Conservation (phyloP, 495 filamentous ascomycete genomes). For the Neurospora cerealis region DNA sequence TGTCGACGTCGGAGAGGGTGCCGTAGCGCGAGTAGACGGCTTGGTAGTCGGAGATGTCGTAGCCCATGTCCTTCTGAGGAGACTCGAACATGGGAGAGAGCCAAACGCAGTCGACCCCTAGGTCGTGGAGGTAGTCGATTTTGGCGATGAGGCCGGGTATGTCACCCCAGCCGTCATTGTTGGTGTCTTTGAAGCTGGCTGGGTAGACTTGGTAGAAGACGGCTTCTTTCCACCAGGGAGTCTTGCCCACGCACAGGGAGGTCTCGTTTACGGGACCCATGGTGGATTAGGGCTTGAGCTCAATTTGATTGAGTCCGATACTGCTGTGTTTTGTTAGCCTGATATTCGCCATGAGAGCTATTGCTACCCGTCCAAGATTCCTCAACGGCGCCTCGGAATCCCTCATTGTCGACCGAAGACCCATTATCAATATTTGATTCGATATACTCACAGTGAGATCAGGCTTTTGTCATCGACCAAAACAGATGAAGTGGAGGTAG, state of each 20-base stretch:
- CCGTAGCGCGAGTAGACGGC: slow-evolving; percentile 52
- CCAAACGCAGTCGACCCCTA: slow-evolving; percentile 61
- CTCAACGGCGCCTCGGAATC: not conserved
- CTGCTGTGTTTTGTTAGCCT: not conserved
- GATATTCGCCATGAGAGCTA: not conserved
- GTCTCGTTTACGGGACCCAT: not conserved
- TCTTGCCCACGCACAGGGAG: not conserved
- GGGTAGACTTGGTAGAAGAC: slow-evolving; percentile 52
- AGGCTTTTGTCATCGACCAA: not conserved
- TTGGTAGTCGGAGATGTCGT: slow-evolving; percentile 61
- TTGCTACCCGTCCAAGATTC: not conserved
- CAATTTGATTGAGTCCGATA: not conserved
- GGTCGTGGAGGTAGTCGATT: slow-evolving; percentile 52
- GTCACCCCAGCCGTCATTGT: slow-evolving; percentile 58
- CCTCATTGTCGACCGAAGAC: not conserved
- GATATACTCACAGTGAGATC: not conserved
- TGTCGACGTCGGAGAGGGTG: slow-evolving; percentile 56
- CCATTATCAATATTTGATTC: not conserved
- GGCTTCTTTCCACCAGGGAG: slow-evolving; percentile 24
- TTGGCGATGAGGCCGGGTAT: slow-evolving; percentile 56
- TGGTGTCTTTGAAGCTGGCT: slow-evolving; percentile 55
- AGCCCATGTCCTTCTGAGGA: slow-evolving; percentile 56
- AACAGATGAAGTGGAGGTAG: not conserved
- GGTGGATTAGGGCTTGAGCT: not conserved
- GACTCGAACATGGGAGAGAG: slow-evolving; percentile 57